Percentiles rank a stretch among this genome's conserved stretches.
These are phyloP conservation scores for Trypanosoma congolense DNA, from an alignment of 208 protist species.

Conservation along the genomic window DNA sequence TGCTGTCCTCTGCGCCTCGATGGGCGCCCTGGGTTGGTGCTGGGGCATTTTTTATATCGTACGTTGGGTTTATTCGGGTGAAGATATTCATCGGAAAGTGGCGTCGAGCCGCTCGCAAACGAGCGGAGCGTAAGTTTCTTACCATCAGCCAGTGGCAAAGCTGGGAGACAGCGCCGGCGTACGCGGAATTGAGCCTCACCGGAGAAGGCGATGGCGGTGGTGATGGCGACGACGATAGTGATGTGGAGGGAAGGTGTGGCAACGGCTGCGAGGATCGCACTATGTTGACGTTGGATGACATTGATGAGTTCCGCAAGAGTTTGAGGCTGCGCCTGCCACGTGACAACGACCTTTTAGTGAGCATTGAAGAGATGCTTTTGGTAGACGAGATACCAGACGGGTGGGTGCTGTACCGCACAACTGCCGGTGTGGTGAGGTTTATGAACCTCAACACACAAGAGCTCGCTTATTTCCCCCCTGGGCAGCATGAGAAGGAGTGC, in stretches of 20 bases:
- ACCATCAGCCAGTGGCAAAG: conserved; percentile 58
- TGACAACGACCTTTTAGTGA: conserved; percentile 74
- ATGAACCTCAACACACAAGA: conserved; percentile 88
- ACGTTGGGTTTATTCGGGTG: conserved; percentile 60
- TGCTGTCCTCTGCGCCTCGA: conserved; percentile 52
- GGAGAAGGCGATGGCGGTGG: conserved; percentile 25
- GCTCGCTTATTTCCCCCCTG: conserved; percentile 81
- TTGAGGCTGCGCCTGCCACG: conserved; percentile 77
- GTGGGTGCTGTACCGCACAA: conserved; percentile 87
- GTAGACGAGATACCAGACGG: conserved; percentile 81
- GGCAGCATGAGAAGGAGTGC: conserved; percentile 52
- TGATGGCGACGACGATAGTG: conserved; percentile 42
- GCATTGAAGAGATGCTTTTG: conserved; percentile 81
- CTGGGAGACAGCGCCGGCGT: conserved; percentile 19
- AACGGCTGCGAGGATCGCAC: conserved; percentile 55
- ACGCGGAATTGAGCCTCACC: conserved; percentile 28
- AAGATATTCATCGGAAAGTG: conserved; percentile 70
- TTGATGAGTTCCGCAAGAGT: conserved; percentile 85
- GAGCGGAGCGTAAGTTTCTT: conserved; percentile 67
- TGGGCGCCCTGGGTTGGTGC: conserved; percentile 65
- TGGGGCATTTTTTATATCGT: conserved; percentile 34
- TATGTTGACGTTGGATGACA: conserved; percentile 60
- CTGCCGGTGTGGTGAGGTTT: conserved; percentile 80
- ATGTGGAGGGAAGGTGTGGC: conserved; percentile 42
- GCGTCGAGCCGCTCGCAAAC: conserved; percentile 62